Evolutionary conservation across 2,329 filamentous ascomycete species (phyloP), one percentile per base, ranked within the genome.

Genomic region (Arthrobotrys sphaeroides): DNA sequence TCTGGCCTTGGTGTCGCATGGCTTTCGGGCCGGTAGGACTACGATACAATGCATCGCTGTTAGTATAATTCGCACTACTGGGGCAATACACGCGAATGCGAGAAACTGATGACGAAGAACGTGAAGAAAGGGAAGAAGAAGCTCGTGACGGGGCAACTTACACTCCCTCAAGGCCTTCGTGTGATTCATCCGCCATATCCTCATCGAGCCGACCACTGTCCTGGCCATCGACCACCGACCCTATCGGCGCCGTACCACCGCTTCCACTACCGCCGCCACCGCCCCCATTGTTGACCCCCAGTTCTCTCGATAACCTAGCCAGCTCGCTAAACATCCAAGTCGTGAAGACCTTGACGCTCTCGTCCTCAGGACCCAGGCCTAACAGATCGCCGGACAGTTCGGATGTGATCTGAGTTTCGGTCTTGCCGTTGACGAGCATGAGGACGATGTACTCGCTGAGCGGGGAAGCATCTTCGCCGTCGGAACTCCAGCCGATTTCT

Each of bases 341-440:
- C 77, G 94, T 90, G 81, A 99, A 98, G 65, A 94, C 90, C 77
- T 88, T 88, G 5, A 93, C 92, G 78, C 90, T 90, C 59, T 91
- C 89, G 79, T 97, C 94, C 74, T 96, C 93, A 51, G 93, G 89
- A 1, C 89, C 89, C 3, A 97, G 87, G 69, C 89, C 89, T 1
- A 99, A 87, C 43, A 99, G 87, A 80, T 99, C 95, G 78, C 90
- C 91, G 0, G 94, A 91, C 12, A 99, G 88, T 82, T 99, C 95
- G 45, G 88, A 85, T 7, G 93, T 91, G 78, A 99, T 94, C 82
- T 97, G 91, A 59, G 94, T 89, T 82, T 96, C 90, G 2, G 91
- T 93, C 83, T 97, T 97, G 80, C 94, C 93, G 84, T 97, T 98
- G 77, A 92, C 92, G 31, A 99, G 88, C 94, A 98, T 97, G 77